These are phyloP conservation scores for Porpolomopsis calyptriformis DNA, from an alignment of 768 basidiomycete genomes.

Conservation along the genomic window DNA sequence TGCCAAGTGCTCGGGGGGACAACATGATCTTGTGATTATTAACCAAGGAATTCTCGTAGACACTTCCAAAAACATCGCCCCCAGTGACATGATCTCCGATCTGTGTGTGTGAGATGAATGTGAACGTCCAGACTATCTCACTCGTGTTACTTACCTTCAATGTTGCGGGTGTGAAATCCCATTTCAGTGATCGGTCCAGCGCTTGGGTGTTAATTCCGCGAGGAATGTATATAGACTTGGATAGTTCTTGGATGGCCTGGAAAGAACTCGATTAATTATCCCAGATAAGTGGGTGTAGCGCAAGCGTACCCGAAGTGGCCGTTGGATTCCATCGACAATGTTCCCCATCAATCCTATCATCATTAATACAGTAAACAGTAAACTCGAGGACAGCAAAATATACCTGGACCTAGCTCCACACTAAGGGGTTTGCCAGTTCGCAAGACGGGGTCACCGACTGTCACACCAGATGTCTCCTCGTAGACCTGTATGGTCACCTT, in stretches of 20 bases:
- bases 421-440: slow-evolving; percentile 96
- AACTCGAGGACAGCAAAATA: neutral
- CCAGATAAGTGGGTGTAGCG: too few species aligned
- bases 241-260: slow-evolving; percentile 87
- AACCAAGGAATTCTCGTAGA: slow-evolving; percentile 96
- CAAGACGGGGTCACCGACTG: slow-evolving; percentile 95
- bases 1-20: slow-evolving; percentile 86
- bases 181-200: slow-evolving; percentile 75
- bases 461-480: slow-evolving; percentile 98
- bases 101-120: slow-evolving; percentile 26
- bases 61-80: slow-evolving; percentile 90
- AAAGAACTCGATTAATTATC: too few species aligned
- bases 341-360: slow-evolving; percentile 90
- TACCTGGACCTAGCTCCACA: slow-evolving; percentile 96
- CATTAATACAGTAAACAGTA: neutral
- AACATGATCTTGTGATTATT: slow-evolving; percentile 98
- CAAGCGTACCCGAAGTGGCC: slow-evolving; percentile 68
- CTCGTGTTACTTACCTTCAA: slow-evolving; percentile 47
- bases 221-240: slow-evolving; percentile 99
- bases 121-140: slow-evolving; percentile 1
- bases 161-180: slow-evolving; percentile 86
- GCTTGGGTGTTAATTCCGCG: slow-evolving; percentile 97
- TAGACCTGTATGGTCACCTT: slow-evolving; percentile 99
- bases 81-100: slow-evolving; percentile 96
- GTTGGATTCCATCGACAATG: slow-evolving; percentile 95